A percentile compares a stretch with the other conserved stretches of the same genome.
These are phyloP conservation scores for Lenzites betulinus DNA, from an alignment of 768 basidiomycete genomes.

Conservation along the genomic window DNA sequence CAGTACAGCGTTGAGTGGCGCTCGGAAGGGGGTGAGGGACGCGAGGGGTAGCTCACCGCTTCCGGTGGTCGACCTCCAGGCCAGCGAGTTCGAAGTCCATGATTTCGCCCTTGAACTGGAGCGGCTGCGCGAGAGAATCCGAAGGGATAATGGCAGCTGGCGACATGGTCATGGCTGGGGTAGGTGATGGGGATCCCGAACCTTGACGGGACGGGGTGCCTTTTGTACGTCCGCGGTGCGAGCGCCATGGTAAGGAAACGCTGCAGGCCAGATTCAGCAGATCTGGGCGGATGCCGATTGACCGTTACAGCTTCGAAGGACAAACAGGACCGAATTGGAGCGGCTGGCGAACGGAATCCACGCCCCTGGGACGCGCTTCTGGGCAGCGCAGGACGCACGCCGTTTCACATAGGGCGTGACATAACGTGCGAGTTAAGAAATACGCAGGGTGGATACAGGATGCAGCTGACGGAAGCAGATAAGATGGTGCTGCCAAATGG, in stretches of 20 bases:
- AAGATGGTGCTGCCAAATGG: conserved; percentile 23
- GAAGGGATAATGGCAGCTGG: conserved; percentile 19
- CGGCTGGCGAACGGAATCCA: conserved; percentile 10
- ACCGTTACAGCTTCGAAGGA: conserved; percentile 14
- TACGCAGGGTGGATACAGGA: conserved; percentile 14
- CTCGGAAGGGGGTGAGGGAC: background rate
- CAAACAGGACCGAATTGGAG: conserved; percentile 24
- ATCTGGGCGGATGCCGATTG: conserved; percentile 20
- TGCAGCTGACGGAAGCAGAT: conserved; percentile 23
- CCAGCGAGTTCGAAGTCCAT: conserved; percentile 64
- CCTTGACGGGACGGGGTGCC: conserved; percentile 21
- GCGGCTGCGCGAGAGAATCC: conserved; percentile 28
- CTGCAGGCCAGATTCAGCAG: conserved; percentile 20
- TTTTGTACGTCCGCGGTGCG: conserved; percentile 20
- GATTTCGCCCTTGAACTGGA: conserved; percentile 74
- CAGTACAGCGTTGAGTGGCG: conserved; percentile 53
- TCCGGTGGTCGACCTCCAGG: conserved; percentile 35
- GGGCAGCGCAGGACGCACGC: conserved; percentile 21
- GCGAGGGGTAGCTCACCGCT: conserved; percentile 26
- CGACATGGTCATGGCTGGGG: conserved; percentile 24
- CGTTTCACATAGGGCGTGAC: conserved; percentile 21
- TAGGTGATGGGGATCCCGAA: conserved; percentile 18
- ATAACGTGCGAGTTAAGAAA: conserved; percentile 24
- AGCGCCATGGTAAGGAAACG: conserved; percentile 21
- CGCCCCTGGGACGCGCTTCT: conserved; percentile 25